Conservation (phyloP, 148 eudicot genomes). For the Cornus controversa region DNA sequence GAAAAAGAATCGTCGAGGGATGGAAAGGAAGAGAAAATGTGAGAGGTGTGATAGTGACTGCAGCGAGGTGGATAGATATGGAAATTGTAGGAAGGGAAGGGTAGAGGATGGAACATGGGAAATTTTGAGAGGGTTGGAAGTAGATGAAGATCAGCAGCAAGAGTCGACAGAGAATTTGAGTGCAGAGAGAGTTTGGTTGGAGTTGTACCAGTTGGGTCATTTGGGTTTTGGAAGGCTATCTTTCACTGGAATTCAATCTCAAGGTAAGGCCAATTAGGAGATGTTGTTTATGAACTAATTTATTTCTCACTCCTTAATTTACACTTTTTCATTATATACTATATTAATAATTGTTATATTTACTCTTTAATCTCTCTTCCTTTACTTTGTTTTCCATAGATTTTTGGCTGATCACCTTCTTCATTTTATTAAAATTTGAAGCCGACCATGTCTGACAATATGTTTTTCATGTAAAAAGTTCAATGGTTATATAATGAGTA, state of each 20-base stretch:
- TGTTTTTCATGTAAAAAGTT: too few relatives aligned
- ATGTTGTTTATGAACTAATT: background rate
- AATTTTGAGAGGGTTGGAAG: constrained; percentile 33
- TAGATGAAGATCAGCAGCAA: constrained; percentile 15
- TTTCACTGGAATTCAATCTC: constrained; percentile 57
- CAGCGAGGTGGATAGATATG: constrained; percentile 9
- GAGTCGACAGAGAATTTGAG: constrained; percentile 43
- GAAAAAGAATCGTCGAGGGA: constrained; percentile 7
- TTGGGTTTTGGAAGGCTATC: constrained; percentile 95
- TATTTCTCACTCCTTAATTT: too few relatives aligned
- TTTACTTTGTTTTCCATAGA: too few relatives aligned
- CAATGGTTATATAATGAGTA: too few relatives aligned
- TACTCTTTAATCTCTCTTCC: too few relatives aligned
- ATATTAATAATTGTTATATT: too few relatives aligned
- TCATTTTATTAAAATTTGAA: too few relatives aligned
- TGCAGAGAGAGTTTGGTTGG: constrained; percentile 68
- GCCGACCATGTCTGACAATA: too few relatives aligned
- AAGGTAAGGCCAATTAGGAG: constrained; percentile 40
- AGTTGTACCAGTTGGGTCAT: constrained; percentile 81
- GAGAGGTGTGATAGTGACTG: constrained; percentile 15
- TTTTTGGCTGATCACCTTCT: too few relatives aligned
- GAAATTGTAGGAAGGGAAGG: constrained; percentile 17
- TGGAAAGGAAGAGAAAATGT: constrained; percentile 22
- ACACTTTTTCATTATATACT: too few relatives aligned
- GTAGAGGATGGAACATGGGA: constrained; percentile 31